Evolutionary conservation across 176 grass and related monocot genomes (phyloP), one percentile per base, ranked within the genome.

Genomic region (Aegilops tauschii): DNA sequence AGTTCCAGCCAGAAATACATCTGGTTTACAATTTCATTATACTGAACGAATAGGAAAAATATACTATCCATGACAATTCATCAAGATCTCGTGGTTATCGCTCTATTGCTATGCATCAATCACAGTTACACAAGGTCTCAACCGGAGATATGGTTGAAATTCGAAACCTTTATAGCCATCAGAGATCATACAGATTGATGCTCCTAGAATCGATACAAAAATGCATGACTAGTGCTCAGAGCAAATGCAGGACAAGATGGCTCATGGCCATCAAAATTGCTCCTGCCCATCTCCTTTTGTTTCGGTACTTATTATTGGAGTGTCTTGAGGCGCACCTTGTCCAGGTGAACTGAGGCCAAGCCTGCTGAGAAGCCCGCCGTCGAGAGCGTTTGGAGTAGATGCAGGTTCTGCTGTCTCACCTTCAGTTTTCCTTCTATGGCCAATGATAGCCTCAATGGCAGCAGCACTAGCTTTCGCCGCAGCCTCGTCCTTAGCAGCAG

Each of bases 381-480:
- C 79, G 10, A 52, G 30, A 40, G 73, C 20, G 65, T 73, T 80
- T 49, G 65, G 58, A 34, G 78, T 47, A 74, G 68, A 32, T 29
- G 62, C 21, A 82, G 82, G 18, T 1, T 37, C 77, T 77, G 54
- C 84, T 21, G 82, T 68, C 47, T 83, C 78, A n/a, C 62, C 73
- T 63, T 88, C 90, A 2, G 61, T 85, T 76, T 89, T 94, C 86
- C 83, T 94, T 90, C 68, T 94, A 76, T 90, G 78, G 14, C 88
- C 92, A 40, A 96, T 81, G 37, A 97, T 87, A 31, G 93, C 87
- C 63, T 93, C 87, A 68, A 97, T 93, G 73, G 95, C 95, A 65
- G 89, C 95, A 37, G 91, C 84, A 81, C 95, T 98, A 61, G 93
- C 95, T 80, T 85, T 90, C 12, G 95, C 93, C 12, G 91, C 91